phyloP scores from a whole-genome alignment of 2,329 filamentous ascomycete species.

The Ascochyta koolunga region DNA sequence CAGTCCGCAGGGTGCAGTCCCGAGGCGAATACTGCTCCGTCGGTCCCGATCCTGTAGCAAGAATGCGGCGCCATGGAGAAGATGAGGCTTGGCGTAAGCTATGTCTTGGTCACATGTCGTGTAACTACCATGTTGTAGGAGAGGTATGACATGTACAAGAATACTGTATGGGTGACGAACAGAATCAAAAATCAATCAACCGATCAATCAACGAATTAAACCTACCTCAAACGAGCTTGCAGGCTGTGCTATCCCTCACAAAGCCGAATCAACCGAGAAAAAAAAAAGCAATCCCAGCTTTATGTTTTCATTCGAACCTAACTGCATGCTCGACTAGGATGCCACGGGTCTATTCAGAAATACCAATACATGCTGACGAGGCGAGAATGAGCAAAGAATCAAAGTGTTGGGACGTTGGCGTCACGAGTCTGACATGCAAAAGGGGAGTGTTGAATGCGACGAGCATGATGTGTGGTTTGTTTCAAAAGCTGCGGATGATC shows the following conservation, averaged over 20 bases:
- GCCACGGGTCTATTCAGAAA: background rate
- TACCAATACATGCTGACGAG: constrained; percentile 1
- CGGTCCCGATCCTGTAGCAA: constrained; percentile 10
- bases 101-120: too few species aligned
- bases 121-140: too few species aligned
- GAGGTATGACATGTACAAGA: too few species aligned
- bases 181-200: too few species aligned
- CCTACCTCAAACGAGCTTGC: too few species aligned
- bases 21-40: background rate
- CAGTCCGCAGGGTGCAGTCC: too few species aligned
- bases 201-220: too few species aligned
- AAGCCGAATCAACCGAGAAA: background rate
- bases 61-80: background rate
- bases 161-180: too few species aligned
- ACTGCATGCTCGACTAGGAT: constrained; percentile 1
- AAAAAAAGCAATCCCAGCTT: background rate
- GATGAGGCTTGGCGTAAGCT: constrained; percentile 8
- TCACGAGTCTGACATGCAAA: background rate
- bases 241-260: background rate
- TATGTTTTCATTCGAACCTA: background rate
- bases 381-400: background rate
- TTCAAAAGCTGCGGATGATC: background rate
- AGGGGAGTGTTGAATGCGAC: background rate
- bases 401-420: background rate
- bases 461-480: background rate